Base-by-base conservation (phyloP, 2,329 filamentous ascomycete species). In the Verticillium nonalfalfae region DNA sequence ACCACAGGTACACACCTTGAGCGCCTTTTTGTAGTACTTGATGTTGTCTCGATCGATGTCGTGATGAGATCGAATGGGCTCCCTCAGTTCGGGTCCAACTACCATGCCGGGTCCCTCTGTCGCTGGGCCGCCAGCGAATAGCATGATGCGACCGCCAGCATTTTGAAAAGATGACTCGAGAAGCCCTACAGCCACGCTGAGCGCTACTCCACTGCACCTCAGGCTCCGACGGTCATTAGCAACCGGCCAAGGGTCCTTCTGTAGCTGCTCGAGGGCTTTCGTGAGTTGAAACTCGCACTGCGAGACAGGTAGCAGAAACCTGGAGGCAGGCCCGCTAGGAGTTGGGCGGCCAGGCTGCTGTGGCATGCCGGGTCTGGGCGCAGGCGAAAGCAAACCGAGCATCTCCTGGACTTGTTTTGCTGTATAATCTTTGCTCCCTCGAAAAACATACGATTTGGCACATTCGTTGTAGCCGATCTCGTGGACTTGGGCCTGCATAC, bases 381-480 rank as follows among this genome's bases (percentile, higher is more conserved):
- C 86, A 31, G 90, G 81, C 21, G 89, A 85, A 57, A 88, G 82
- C 60, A 97, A 82, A 34, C 93, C 95, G 58, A 99, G 88, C 95
- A 99, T 99, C 72, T 99, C 95, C 76, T 98, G 94, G n/a, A 99
- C 93, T 74, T 98, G 93, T 79, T 98, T 98, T 60, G 93, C 91
- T n/a, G 88, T 85, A 75, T 99, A 99, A 71, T 99, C 95, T 81
- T 98, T 99, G 81, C 88, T 97, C 45, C 95, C 95, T 61, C 94
- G 87, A 83, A 99, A 99, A 52, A 99, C 95, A 71, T 97, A 99
- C 6, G 94, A 97, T 78, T 98, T 99, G 66, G 95, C 92, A 76
- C 95, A 99, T 77, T 98, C 95, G 60, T 91, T 93, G 73, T 99
- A 99, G 60, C 95, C 95, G 68, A 99, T 91, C 77, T 99, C 95